These are phyloP conservation scores for Pseudoscleropodium purum DNA, from an alignment of 225 moss, liverwort and hornwort genomes.

Conservation along the genomic window DNA sequence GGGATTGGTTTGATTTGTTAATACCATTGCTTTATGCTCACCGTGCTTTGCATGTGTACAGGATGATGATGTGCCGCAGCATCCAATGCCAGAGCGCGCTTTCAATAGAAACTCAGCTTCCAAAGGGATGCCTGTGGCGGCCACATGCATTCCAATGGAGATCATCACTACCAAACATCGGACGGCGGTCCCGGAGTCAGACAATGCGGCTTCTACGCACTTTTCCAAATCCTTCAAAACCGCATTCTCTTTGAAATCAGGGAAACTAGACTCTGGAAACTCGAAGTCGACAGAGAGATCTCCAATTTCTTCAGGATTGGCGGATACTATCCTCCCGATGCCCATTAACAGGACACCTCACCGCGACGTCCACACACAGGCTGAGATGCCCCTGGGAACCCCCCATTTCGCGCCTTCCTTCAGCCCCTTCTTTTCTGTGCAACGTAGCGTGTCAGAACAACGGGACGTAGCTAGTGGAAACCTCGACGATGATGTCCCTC, in stretches of 20 bases:
- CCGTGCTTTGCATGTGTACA: neutral
- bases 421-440: constrained; percentile 45
- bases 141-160: constrained; percentile 43
- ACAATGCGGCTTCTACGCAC: constrained; percentile 20
- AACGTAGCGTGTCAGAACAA: neutral
- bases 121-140: constrained; percentile 9
- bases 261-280: neutral
- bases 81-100: constrained; percentile 48
- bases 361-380: constrained; percentile 16
- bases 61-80: constrained; percentile 64
- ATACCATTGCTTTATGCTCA: neutral
- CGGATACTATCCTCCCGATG: constrained; percentile 33
- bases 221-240: constrained; percentile 41
- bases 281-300: neutral
- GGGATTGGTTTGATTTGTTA: neutral
- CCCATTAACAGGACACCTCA: constrained; percentile 34
- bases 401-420: constrained; percentile 55
- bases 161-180: constrained; percentile 15
- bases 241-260: constrained; percentile 23
- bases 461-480: neutral
- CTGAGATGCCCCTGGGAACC: constrained; percentile 27
- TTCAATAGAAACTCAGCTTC: constrained; percentile 17
- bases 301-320: neutral
- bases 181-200: neutral
- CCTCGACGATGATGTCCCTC: neutral